A percentile compares a stretch with the other conserved stretches of the same genome.
These are phyloP conservation scores for Cryptosporidium xiaoi DNA, from an alignment of 169 alveolate genomes.

Conservation along the genomic window DNA sequence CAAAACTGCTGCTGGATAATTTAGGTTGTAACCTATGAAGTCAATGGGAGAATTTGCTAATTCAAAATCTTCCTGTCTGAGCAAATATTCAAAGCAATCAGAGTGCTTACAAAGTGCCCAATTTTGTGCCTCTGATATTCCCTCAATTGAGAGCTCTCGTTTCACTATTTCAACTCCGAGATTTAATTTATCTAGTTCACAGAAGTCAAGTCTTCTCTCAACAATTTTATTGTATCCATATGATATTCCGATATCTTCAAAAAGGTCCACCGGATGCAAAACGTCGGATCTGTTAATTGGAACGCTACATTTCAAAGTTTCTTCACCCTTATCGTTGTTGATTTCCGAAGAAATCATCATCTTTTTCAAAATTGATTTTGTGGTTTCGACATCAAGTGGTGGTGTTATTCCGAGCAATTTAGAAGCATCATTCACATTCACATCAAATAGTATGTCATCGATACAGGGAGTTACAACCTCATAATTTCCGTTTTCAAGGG, in stretches of 20 bases:
- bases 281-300: constrained; percentile 94
- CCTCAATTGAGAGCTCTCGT: constrained; percentile 60
- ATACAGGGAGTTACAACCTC: constrained; percentile 27
- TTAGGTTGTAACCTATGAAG: constrained; percentile 76
- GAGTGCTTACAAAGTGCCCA: constrained; percentile 73
- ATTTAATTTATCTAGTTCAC: constrained; percentile 21
- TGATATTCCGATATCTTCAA: constrained; percentile 96
- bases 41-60: constrained; percentile 65
- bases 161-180: constrained; percentile 38
- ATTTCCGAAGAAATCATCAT: constrained; percentile 82
- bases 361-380: constrained; percentile 66
- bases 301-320: constrained; percentile 79
- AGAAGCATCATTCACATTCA: constrained; percentile 77
- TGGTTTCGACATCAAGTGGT: background rate
- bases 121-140: constrained; percentile 52
- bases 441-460: constrained; percentile 4
- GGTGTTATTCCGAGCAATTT: constrained; percentile 73
- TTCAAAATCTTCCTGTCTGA: constrained; percentile 33
- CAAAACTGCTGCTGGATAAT: constrained; percentile 86
- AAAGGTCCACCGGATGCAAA: constrained; percentile 95
- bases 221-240: constrained; percentile 91
- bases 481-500: background rate
- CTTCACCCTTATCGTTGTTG: constrained; percentile 45
- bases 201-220: constrained; percentile 3
- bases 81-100: constrained; percentile 59